Evolutionary conservation across 345 rosid genomes (phyloP).

Genomic region (Arabis hirsuta): DNA sequence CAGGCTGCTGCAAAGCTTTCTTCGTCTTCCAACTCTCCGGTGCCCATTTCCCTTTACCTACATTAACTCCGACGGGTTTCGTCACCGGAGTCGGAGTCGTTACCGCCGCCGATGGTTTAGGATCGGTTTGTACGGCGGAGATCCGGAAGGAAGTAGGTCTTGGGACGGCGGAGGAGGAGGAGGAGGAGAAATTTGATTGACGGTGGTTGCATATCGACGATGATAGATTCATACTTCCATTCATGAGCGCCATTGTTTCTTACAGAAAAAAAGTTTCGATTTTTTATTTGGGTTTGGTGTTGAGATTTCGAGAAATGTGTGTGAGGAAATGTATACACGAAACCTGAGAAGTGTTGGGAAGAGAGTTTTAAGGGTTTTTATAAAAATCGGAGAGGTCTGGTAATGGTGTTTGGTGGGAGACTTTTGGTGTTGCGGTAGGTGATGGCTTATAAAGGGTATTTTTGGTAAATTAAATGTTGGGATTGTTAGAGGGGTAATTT

Average conservation of each 20-base stretch:
- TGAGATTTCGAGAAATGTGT: conserved; percentile 38
- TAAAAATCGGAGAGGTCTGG: conserved; percentile 1
- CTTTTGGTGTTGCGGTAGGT: conserved; percentile 39
- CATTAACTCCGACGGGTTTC: conserved; percentile 35
- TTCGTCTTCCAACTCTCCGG: conserved; percentile 61
- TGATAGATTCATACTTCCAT: conserved; percentile 39
- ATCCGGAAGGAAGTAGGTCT: conserved; percentile 37
- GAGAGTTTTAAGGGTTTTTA: conserved; percentile 37
- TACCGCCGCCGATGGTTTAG: conserved; percentile 32
- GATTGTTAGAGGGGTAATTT: conserved; percentile 32
- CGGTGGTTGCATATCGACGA: conserved; percentile 38
- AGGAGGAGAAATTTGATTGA: conserved; percentile 33
- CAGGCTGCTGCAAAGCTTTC: conserved; percentile 67
- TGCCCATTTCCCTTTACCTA: conserved; percentile 48
- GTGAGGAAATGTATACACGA: conserved; percentile 27
- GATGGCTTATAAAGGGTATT: conserved; percentile 22
- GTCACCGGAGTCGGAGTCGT: conserved; percentile 26
- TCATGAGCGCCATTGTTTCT: conserved; percentile 41
- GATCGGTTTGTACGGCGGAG: conserved; percentile 47
- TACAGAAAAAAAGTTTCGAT: background rate
- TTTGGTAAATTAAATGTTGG: background rate
- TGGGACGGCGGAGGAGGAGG: conserved; percentile 34
- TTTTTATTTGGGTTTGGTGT: background rate
- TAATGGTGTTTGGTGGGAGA: conserved; percentile 43
- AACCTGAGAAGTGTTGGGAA: conserved; percentile 39